phyloP scores from a whole-genome alignment of 169 alveolate species.

The Nephromyces sp. region DNA sequence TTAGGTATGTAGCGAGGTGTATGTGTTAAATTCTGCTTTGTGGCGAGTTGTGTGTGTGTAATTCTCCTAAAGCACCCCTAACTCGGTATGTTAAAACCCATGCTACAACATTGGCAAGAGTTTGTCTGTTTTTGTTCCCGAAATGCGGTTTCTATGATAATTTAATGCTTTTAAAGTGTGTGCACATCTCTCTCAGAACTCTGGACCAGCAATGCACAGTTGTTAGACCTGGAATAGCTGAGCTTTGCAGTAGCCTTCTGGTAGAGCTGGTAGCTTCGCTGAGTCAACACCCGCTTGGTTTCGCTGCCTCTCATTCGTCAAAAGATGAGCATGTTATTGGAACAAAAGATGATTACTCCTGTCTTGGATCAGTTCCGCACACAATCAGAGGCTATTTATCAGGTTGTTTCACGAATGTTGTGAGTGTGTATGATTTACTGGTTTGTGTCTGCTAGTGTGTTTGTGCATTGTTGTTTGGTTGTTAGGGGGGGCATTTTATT shows the following conservation, averaged over 20 bases:
- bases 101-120: not conserved
- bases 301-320: slow-evolving; percentile 26
- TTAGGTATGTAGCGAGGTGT: not conserved
- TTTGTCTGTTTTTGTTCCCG: too few relatives aligned
- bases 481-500: too few relatives aligned
- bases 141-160: too few relatives aligned
- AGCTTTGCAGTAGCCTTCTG: slow-evolving; percentile 64
- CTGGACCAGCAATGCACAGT: slow-evolving; percentile 88
- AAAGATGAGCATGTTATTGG: slow-evolving; percentile 10
- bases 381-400: slow-evolving; percentile 23
- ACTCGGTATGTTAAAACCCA: too few relatives aligned
- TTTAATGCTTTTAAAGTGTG: not conserved
- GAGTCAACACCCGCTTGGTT: slow-evolving; percentile 52
- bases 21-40: not conserved
- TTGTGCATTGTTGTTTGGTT: too few relatives aligned
- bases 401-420: not conserved
- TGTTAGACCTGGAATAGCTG: slow-evolving; percentile 81
- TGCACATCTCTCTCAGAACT: slow-evolving; percentile 40
- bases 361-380: slow-evolving; percentile 35
- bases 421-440: too few relatives aligned
- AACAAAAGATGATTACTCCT: slow-evolving; percentile 8
- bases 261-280: slow-evolving; percentile 73
- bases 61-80: too few relatives aligned
- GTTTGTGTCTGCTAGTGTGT: too few relatives aligned
- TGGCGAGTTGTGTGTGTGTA: not conserved